Evolutionary conservation across 2,329 filamentous ascomycete species (phyloP), one percentile per base, ranked within the genome.

Genomic region (Beauveria pseudobassiana): DNA sequence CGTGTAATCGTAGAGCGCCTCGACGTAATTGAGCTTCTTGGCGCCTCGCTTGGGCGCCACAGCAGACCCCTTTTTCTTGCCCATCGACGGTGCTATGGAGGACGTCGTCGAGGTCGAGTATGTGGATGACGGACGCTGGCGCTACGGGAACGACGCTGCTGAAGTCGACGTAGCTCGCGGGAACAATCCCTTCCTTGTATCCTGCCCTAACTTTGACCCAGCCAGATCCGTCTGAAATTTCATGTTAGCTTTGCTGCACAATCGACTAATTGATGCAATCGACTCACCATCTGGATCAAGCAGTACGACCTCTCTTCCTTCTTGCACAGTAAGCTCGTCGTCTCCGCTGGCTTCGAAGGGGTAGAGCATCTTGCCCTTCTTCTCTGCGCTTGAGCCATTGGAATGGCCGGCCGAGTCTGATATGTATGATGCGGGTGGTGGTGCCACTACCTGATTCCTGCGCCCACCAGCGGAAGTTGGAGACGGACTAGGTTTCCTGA

Each of bases 21-120:
- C 90, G 1, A 96, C 93, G 69, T 98, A 96, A 71, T 89, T 91
- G 42, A 97, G 80, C 73, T 96, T 96, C 84, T 96, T 97, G 4
- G 92, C 93, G 16, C 93, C 93, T 10, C 93, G 86, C 67, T 88
- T 88, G 4, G 95, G 95, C 16, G 95, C 95, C 5, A 99, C 95
- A 0, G 88, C 92, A 0, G 93, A 93, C 0, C 93, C 93, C 73
- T 96, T 92, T 75, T 96, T 96, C 78, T 93, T 96, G 45, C 73
- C 70, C 5, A 78, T 69, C 9, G 72, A 70, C 18, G 66, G 65
- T 8, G 70, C 63, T 8, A 72, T 63, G 3, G 74, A 74, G 1
- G 74, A 74, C 10, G 73, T 72, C 3, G 74, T 75, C 14, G 89
- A 93, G 66, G 86, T 91, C 5, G 92, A 96, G 70, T 91, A 91